Evolutionary conservation across 148 eudicot genomes (phyloP).

Genomic region (Camellia lanceoleosa): DNA sequence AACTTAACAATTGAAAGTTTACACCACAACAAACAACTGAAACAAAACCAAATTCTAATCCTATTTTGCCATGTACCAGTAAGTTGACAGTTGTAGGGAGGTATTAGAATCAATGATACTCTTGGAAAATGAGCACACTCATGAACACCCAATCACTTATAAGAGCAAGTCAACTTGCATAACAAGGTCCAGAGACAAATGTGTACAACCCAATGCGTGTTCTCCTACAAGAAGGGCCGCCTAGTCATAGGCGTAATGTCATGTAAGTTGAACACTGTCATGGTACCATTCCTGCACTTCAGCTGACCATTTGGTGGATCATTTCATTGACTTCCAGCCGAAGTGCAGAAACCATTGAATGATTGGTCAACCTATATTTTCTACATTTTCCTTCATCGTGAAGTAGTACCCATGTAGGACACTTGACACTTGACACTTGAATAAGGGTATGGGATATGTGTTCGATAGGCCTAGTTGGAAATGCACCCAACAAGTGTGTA

Average conservation of each 20-base stretch:
- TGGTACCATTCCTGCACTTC: too few relatives aligned
- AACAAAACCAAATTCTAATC: background rate
- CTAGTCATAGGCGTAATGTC: background rate
- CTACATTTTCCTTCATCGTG: too few relatives aligned
- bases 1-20: background rate
- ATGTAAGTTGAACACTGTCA: too few relatives aligned
- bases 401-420: too few relatives aligned
- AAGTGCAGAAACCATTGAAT: too few relatives aligned
- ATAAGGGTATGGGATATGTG: too few relatives aligned
- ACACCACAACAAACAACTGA: background rate
- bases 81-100: background rate
- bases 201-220: background rate
- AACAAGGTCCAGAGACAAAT: background rate
- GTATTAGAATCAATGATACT: background rate
- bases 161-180: background rate
- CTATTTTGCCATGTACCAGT: background rate
- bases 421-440: too few relatives aligned
- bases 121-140: background rate
- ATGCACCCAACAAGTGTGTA: too few relatives aligned
- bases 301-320: too few relatives aligned
- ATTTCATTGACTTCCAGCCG: too few relatives aligned
- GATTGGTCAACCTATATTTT: too few relatives aligned
- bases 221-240: background rate
- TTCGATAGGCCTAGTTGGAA: too few relatives aligned
- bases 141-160: background rate